Evolutionary conservation across 495 filamentous ascomycete species (phyloP), one percentile per base, ranked within the genome.

Genomic region (Astrothelium macrocarpum): DNA sequence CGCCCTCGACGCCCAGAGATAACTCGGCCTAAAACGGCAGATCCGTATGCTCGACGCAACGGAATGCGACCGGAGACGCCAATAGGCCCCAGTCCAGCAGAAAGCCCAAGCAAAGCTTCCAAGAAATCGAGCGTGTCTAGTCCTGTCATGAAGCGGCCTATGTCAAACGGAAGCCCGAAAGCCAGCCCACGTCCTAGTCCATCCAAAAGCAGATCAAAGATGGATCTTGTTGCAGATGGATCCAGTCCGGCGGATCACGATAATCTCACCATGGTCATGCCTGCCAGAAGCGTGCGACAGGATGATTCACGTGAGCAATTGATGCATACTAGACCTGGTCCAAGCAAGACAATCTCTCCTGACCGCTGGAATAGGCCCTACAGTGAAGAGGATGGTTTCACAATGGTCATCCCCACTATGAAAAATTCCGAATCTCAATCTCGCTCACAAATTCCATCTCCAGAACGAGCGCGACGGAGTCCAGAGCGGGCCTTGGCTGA

Each of bases 1-100:
- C 82, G 83, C 34, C 80, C 76, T 4, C 74, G 76, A 61, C 73
- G 81, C 64, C 74, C 82, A 9, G 82, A 85, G 61, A 43, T 81
- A 3, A 71, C 73, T 43, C 74, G 82, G 31, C 82, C 84, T 32
- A 82, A 79, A 31, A 86, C 82, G 25, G 82, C 84, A 62, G 82
- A 87, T 67, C 82, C 83, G 3, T 84, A 82, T 66, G 76, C 80
- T 25, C 72, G 67, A 14, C 64, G 77, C 39, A 73, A 72, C 62
- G 43, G 63, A 65, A 61, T 32, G 68, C 72, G 69, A 72, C 73
- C 29, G 2, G 77, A 77, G 70, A 76, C 68, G 42, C 78, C 70
- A 63, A 69, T 69, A 62, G 75, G 62, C 32, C 56, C 69, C 61
- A 78, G 74, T 62, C 78, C 78, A 12, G 62, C 60, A 14, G 53